Percentiles rank a stretch among this genome's conserved stretches.
Evolutionary conservation across 345 rosid species (phyloP).

Genomic region (Citrus hindsii): DNA sequence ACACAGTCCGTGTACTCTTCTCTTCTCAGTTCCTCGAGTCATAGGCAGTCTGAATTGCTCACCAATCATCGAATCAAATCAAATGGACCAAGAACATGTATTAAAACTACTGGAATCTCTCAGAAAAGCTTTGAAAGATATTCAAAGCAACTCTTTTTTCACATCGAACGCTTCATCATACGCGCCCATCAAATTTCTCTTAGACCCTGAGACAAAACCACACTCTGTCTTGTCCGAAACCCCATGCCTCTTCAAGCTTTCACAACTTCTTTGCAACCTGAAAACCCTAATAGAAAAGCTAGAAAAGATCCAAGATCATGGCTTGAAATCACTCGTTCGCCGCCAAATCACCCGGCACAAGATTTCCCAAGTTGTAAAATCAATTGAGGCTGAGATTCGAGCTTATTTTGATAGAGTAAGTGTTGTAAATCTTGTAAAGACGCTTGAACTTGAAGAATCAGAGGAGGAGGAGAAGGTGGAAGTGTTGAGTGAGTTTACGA

Average conservation of each 20-base stretch:
- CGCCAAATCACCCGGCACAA: slow-evolving; percentile 39
- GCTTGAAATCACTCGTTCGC: slow-evolving; percentile 28
- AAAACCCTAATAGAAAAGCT: slow-evolving; percentile 34
- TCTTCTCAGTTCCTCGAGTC: no score
- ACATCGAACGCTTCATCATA: slow-evolving; percentile 23
- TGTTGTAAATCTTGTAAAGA: slow-evolving; percentile 27
- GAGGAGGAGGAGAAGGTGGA: slow-evolving; percentile 30
- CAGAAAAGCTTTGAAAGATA: slow-evolving; percentile 33
- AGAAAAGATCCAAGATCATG: slow-evolving; percentile 19
- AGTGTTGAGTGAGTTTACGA: slow-evolving; percentile 35
- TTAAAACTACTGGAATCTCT: slow-evolving; percentile 24
- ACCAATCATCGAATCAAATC: background rate
- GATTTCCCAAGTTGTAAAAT: slow-evolving; percentile 31
- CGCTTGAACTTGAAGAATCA: slow-evolving; percentile 13
- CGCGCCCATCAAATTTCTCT: slow-evolving; percentile 20
- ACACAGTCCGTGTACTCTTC: no score
- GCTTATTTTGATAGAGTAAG: slow-evolving; percentile 28
- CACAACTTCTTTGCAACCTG: slow-evolving; percentile 28
- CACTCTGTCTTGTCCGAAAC: slow-evolving; percentile 10
- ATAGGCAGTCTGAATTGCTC: no score
- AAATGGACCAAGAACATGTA: slow-evolving; percentile 15
- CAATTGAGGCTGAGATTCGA: slow-evolving; percentile 34
- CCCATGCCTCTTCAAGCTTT: slow-evolving; percentile 31
- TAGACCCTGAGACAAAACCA: slow-evolving; percentile 19
- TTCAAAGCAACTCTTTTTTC: slow-evolving; percentile 36